Base-by-base conservation (phyloP, 176 grass and related monocot species). In the Oryza rufipogon region DNA sequence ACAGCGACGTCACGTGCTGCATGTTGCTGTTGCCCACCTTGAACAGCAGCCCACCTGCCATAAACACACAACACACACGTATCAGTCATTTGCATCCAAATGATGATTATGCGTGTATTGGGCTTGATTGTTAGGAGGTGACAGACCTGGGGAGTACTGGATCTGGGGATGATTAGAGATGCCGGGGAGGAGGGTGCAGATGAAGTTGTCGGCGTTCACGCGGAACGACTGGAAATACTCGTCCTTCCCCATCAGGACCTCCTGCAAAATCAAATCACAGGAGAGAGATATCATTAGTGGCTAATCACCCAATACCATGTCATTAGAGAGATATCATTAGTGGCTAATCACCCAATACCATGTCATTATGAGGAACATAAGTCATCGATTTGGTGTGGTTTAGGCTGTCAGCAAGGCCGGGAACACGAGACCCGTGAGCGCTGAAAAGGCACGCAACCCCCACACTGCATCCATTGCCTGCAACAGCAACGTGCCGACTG, bases 1-100 rank as follows among this genome's bases (percentile, higher is more conserved):
- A 97, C 78, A 97, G 84, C 33, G 95, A 83, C 30, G 95, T 97
- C 34, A 97, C 95, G 90, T 97, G 95, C 88, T 97, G 95, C 95
- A 97, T 97, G 86, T 97, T 97, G 90, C 95, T 97, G 39, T 93
- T 91, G 72, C 95, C 95, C 1, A 92, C 86, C 86, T 97, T 97
- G 74, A 92, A 97, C 61, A 97, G 64, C 4, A 97, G 85, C 0
- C 95, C 95, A 9, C 95, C 92, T 93, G 87, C 67, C 6, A 61
- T 14, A 56, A 19, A 20, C 52, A 56, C 16, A 14, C 0, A 5
- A 7, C 36, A 1, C 16, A 60, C 56, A n/a, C 20, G 19, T 60
- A 60, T 60, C 58, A 23, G 0, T 8, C 58, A 23, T 63, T 19
- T 19, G 11, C 20, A 5, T 7, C 20, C 5, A 23, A 9, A 23